Base-by-base conservation (phyloP, 805 yeast genomes). In the Saccharomyces jurei region DNA sequence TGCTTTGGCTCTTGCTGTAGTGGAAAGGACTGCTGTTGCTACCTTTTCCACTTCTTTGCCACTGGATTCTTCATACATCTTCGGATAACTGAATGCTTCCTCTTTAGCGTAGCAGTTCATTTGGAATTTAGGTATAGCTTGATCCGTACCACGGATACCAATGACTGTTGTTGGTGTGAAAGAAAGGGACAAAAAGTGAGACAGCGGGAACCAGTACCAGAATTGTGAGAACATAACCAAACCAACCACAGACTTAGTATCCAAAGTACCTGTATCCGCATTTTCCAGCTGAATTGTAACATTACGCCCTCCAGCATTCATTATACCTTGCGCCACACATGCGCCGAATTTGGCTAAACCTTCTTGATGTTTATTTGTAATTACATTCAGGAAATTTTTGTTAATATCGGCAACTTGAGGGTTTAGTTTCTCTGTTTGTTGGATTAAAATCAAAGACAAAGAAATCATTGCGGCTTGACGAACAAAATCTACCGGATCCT, bases 191-290 rank as follows among this genome's bases (percentile, higher is more conserved):
- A 94, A 75, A 75, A 94, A 94, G 72, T 94, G 98, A 1, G 97
- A 82, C 55, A 91, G 79, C 56, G 99, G 99, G 82, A 85, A 94
- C 99, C 99, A 94, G 73, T 90, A 89, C 99, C 99, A 94, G 68
- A 87, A 88, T 74, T 94, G 99, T 10, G 87, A 76, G 68, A 94
- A 94, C 56, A 94, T 81, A 0, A 94, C 83, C 61, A 94, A 75
- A 44, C 99, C 99, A 54, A 91, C 96, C 63, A 94, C 85, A 0
- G 97, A 94, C 71, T 87, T 87, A 67, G 86, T 83, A 72, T 94
- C 92, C 60, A 94, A 79, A 22, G 96, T 89, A 57, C 90, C 95
- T 46, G 96, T 89, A 61, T 90, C 91, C 26, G 83, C 65, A 69
- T 91, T 89, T 71, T 94, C 97, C 51, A 92, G 77, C 62, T 87